Evolutionary conservation across 2,329 filamentous ascomycete species (phyloP).

Genomic region (Fusarium globosum): DNA sequence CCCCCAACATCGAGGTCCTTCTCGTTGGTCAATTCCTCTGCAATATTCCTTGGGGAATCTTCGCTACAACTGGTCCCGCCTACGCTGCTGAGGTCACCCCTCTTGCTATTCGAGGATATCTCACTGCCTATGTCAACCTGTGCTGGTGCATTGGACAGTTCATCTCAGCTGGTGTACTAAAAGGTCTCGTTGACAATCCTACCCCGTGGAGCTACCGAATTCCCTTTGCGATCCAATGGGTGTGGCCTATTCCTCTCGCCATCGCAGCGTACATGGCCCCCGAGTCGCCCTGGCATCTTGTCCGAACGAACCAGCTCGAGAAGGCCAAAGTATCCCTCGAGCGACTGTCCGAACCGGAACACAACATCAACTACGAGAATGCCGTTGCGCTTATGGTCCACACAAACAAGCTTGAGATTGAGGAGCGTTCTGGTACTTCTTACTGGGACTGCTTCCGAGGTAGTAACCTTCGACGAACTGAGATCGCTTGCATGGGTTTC

Average conservation of each 20-base stretch:
- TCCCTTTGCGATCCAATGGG: constrained; percentile 56
- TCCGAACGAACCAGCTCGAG: constrained; percentile 49
- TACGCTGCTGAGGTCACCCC: constrained; percentile 59
- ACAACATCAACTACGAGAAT: constrained; percentile 51
- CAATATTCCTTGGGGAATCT: constrained; percentile 59
- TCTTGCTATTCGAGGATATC: constrained; percentile 54
- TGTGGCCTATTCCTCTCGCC: constrained; percentile 51
- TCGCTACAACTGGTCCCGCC: constrained; percentile 56
- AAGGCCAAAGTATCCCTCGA: constrained; percentile 47
- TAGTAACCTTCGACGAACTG: constrained; percentile 58
- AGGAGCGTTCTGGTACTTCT: constrained; percentile 51
- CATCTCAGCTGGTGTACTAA: constrained; percentile 54
- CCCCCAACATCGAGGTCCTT: constrained; percentile 55
- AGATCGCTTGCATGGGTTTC: constrained; percentile 57
- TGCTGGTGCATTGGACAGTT: constrained; percentile 58
- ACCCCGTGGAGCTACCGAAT: constrained; percentile 54
- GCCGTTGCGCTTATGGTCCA: constrained; percentile 56
- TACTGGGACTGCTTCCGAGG: constrained; percentile 62
- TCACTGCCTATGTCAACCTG: constrained; percentile 58
- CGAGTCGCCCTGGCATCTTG: constrained; percentile 54
- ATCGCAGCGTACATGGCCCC: constrained; percentile 50
- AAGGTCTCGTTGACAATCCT: constrained; percentile 50
- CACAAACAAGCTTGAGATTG: constrained; percentile 59
- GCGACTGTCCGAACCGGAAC: constrained; percentile 47
- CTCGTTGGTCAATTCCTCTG: constrained; percentile 60